phyloP scores from a whole-genome alignment of 441 rosid genomes.

The Arabidopsis lyrata region DNA sequence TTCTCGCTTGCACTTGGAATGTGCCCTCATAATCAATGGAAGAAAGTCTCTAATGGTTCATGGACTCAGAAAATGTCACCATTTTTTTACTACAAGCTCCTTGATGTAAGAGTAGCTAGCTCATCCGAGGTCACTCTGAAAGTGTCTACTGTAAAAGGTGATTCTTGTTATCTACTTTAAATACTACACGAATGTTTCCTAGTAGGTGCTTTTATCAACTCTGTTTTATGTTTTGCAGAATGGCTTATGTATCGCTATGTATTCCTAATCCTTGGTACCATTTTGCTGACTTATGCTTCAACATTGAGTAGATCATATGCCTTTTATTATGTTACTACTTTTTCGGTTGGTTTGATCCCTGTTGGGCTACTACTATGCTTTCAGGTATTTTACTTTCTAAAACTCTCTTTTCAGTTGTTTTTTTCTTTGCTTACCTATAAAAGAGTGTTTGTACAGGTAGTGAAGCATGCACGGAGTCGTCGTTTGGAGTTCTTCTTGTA shows the following conservation, averaged over 20 bases:
- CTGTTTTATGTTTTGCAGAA: neutral
- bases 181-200: neutral
- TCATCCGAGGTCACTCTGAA: constrained; percentile 52
- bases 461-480: constrained; percentile 74
- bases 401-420: neutral
- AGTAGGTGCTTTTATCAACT: neutral
- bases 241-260: constrained; percentile 12
- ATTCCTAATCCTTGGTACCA: constrained; percentile 48
- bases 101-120: constrained; percentile 60
- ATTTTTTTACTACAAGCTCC: constrained; percentile 60
- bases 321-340: constrained; percentile 32
- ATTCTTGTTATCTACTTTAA: neutral
- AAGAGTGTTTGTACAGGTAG: constrained; percentile 54
- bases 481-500: constrained; percentile 68
- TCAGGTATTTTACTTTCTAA: constrained; percentile 54
- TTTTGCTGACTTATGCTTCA: constrained; percentile 70
- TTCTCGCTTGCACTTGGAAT: constrained; percentile 64
- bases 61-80: constrained; percentile 83
- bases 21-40: constrained; percentile 75
- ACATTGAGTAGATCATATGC: neutral
- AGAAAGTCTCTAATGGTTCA: constrained; percentile 67
- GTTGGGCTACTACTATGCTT: constrained; percentile 67
- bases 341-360: constrained; percentile 65
- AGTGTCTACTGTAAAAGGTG: constrained; percentile 71
- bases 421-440: neutral